Percentiles rank a stretch among this genome's conserved stretches.
phyloP scores from a whole-genome alignment of 306 rosid genomes.

The Sesbania bispinosa region DNA sequence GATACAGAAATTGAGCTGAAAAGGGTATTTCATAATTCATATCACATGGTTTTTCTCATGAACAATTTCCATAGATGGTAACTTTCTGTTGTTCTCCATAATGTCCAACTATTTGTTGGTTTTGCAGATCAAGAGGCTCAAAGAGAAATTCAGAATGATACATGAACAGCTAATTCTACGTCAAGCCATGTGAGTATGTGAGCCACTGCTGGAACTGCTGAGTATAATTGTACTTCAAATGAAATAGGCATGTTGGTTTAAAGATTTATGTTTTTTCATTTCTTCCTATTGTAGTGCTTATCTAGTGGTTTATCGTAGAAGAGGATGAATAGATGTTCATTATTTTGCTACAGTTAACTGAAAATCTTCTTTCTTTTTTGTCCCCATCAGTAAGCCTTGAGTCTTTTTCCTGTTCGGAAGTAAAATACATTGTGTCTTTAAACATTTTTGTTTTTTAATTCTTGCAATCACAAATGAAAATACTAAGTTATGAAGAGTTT shows the following conservation, averaged over 20 bases:
- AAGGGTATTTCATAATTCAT: conserved; percentile 58
- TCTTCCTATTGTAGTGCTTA: conserved; percentile 10
- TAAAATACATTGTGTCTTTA: not conserved
- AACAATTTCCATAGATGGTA: not conserved
- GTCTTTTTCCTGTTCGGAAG: conserved; percentile 2
- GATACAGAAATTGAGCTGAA: conserved; percentile 77
- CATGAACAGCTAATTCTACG: conserved; percentile 64
- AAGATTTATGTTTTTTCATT: conserved; percentile 1
- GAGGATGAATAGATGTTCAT: conserved; percentile 10
- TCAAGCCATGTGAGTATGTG: conserved; percentile 32
- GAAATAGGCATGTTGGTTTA: conserved; percentile 1
- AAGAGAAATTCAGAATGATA: conserved; percentile 78
- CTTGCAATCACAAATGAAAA: not conserved
- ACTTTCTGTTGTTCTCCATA: conserved; percentile 4
- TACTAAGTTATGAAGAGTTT: not conserved
- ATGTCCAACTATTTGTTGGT: conserved; percentile 5
- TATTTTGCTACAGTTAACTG: not conserved
- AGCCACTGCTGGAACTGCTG: conserved; percentile 2
- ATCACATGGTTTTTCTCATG: conserved; percentile 3
- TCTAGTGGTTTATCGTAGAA: not conserved
- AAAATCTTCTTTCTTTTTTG: not conserved
- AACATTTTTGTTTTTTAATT: not conserved
- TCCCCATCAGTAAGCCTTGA: not conserved
- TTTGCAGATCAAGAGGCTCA: conserved; percentile 87
- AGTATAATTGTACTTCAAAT: conserved; percentile 2